Base-by-base conservation (phyloP, 129 eudicot genomes). In the Apium graveolens region DNA sequence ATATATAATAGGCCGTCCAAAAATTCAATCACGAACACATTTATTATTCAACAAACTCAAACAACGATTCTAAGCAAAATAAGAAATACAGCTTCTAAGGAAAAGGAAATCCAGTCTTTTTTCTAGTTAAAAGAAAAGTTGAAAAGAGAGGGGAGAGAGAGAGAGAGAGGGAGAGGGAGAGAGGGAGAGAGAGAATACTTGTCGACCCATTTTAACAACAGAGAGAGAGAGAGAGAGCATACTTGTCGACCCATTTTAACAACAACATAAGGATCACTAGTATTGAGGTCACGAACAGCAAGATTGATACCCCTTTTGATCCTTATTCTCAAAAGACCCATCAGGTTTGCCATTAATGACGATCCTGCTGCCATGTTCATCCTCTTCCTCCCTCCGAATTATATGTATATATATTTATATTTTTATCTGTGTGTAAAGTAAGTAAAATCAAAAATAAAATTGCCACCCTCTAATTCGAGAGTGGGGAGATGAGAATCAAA, bases 261-360 rank as follows among this genome's bases (percentile, higher is more conserved):
- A 79, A 92, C 92, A 57, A 86, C 87, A 72, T 92, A 92, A 44
- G 97, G 97, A 83, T 92, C 97, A 44, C 97, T 92, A 65, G 83
- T 88, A 17, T 82, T 79, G 48, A 92, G 85, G 75, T 92, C 97
- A 5, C 97, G 91, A 66, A 92, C 87, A n/a, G 91, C 97, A 75
- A 92, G 97, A 77, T 87, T 85, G 4, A 84, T 39, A 34, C 97
- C 97, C 77, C 80, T 86, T 51, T 84, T 88, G 12, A 92, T 70
- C 31, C 85, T 87, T 42, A 92, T 80, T 78, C 92, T 82, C 42
- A 92, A 89, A 73, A 87, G 83, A 73, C 97, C 97, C 83, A 82
- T 76, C 16, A 89, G 74, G 79, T 80, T 81, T 6, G 88, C 88
- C 85, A 80, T 85, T 45, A 73, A 37, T 20, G 74, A 70, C 20